A percentile compares a stretch with the other conserved stretches of the same genome.
Conservation (phyloP, 2,329 filamentous ascomycete genomes). For the Decorospora gaudefroyi region DNA sequence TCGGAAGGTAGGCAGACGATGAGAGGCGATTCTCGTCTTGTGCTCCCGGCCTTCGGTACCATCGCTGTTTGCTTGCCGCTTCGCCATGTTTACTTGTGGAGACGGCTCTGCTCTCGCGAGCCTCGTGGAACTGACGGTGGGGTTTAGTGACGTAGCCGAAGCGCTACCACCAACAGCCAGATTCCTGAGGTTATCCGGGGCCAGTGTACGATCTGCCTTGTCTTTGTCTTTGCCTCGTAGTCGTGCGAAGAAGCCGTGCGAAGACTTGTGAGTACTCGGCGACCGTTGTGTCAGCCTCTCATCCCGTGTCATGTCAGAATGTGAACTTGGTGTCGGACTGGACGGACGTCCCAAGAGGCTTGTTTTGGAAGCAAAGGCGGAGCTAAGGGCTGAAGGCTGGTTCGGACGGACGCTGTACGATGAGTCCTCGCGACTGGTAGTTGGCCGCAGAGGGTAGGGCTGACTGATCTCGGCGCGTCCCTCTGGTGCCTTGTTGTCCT, state of each 20-base stretch:
- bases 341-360: conserved; percentile 66
- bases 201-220: conserved; percentile 48
- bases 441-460: conserved; percentile 67
- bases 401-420: conserved; percentile 53
- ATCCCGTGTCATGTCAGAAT: conserved; percentile 62
- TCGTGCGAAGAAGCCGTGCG: conserved; percentile 59
- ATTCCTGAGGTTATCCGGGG: conserved; percentile 47
- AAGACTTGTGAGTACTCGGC: conserved; percentile 58
- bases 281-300: conserved; percentile 54
- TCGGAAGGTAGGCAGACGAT: conserved; percentile 59
- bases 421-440: conserved; percentile 75
- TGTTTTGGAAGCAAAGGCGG: conserved; percentile 57
- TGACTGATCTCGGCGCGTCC: conserved; percentile 43
- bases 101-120: conserved; percentile 36
- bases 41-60: conserved; percentile 28
- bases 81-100: conserved; percentile 30
- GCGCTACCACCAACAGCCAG: conserved; percentile 36
- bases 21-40: conserved; percentile 35
- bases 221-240: conserved; percentile 57
- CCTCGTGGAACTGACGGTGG: conserved; percentile 38
- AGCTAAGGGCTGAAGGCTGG: conserved; percentile 52
- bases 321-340: conserved; percentile 79
- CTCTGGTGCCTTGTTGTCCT: conserved; percentile 53
- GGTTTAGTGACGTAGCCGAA: conserved; percentile 50
- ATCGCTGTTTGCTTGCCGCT: conserved; percentile 31